Percentiles rank a stretch among this genome's conserved stretches.
phyloP scores from a whole-genome alignment of 148 eudicot genomes.

The Dianthus caryophyllus region DNA sequence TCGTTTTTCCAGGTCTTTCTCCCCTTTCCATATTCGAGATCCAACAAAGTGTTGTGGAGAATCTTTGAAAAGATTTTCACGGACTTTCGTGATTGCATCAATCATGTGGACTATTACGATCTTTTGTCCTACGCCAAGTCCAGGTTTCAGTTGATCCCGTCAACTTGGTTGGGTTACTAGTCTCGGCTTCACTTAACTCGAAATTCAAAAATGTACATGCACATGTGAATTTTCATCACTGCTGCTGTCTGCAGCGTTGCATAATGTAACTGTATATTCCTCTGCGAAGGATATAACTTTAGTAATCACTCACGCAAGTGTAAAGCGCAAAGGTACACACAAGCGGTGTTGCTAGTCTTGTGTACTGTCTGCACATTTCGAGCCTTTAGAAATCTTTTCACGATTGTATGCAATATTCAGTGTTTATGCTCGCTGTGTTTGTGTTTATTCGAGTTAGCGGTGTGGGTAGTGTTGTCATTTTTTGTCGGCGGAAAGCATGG shows the following conservation, averaged over 20 bases:
- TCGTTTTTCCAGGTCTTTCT: conserved; percentile 48
- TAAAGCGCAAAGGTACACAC: not conserved
- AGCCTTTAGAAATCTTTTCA: too few relatives aligned
- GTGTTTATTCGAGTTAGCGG: not conserved
- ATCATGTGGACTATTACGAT: conserved; percentile 45
- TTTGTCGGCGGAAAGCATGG: too few relatives aligned
- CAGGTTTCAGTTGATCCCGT: conserved; percentile 64
- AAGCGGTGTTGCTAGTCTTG: not conserved
- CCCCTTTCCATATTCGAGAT: conserved; percentile 65
- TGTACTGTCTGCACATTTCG: too few relatives aligned
- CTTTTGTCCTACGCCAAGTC: conserved; percentile 56
- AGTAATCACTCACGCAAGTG: not conserved
- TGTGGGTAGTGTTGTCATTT: too few relatives aligned
- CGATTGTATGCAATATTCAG: not conserved
- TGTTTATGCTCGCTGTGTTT: not conserved
- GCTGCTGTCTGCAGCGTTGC: too few relatives aligned
- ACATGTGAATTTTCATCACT: not conserved
- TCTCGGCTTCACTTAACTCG: not conserved
- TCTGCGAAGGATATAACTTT: not conserved
- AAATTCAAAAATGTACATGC: conserved; percentile 15
- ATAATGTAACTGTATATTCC: not conserved
- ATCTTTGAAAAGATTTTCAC: conserved; percentile 82
- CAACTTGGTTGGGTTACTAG: conserved; percentile 72
- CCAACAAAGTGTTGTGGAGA: conserved; percentile 60
- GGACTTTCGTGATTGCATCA: conserved; percentile 70